These are phyloP conservation scores for Neoarthrinium moseri DNA, from an alignment of 2,329 filamentous ascomycete species.

Conservation along the genomic window DNA sequence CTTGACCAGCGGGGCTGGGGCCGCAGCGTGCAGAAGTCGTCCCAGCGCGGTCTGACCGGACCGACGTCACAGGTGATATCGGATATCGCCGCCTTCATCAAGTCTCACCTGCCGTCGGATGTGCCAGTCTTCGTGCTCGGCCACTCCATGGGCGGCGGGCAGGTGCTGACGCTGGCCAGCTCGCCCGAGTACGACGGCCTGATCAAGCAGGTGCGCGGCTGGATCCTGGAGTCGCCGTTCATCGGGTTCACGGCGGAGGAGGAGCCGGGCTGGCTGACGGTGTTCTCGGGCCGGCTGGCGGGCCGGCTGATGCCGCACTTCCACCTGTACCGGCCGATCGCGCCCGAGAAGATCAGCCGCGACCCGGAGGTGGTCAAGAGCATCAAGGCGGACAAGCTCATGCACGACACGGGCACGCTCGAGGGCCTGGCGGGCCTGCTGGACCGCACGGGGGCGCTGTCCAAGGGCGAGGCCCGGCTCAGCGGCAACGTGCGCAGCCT, in stretches of 20 bases:
- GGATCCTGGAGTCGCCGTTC: constrained; percentile 76
- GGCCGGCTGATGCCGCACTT: constrained; percentile 64
- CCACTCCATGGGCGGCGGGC: constrained; percentile 86
- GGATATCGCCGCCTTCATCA: constrained; percentile 77
- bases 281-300: constrained; percentile 66
- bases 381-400: constrained; percentile 65
- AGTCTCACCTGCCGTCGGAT: constrained; percentile 46
- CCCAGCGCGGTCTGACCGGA: constrained; percentile 71
- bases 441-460: constrained; percentile 65
- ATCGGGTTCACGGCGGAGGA: constrained; percentile 67
- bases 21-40: constrained; percentile 59
- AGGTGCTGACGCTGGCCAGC: constrained; percentile 63
- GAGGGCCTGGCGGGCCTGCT: constrained; percentile 76
- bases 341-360: constrained; percentile 63
- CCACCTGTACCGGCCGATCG: constrained; percentile 67
- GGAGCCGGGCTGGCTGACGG: constrained; percentile 61
- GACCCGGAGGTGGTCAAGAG: constrained; percentile 62
- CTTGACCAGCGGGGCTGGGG: constrained; percentile 94
- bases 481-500: constrained; percentile 59
- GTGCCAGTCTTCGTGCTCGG: constrained; percentile 81
- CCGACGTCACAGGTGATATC: constrained; percentile 69
- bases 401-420: constrained; percentile 84
- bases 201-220: constrained; percentile 64
- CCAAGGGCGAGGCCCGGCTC: constrained; percentile 52
- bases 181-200: constrained; percentile 52